These are phyloP conservation scores for Fibroporia radiculosa DNA, from an alignment of 768 basidiomycete species.

Conservation along the genomic window DNA sequence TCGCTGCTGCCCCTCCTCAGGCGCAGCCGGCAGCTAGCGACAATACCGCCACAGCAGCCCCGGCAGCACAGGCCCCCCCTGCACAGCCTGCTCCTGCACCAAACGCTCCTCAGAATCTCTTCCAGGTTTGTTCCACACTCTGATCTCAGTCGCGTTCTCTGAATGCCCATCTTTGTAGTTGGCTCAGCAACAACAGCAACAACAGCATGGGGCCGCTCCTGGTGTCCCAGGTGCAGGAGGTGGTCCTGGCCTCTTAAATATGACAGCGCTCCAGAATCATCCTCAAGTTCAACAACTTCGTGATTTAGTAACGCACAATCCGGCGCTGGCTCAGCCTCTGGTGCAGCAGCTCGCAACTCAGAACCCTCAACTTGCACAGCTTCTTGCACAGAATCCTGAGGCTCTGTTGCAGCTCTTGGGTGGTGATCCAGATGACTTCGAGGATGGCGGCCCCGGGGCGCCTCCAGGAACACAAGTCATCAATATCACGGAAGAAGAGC, in stretches of 20 bases:
- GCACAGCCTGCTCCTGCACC: slow-evolving; percentile 27
- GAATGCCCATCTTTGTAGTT: slow-evolving; percentile 32
- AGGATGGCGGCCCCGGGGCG: slow-evolving; percentile 34
- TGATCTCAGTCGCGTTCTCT: background rate
- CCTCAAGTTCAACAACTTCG: slow-evolving; percentile 70
- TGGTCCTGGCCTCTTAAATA: slow-evolving; percentile 32
- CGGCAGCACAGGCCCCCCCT: slow-evolving; percentile 30
- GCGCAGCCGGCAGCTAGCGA: slow-evolving; percentile 26
- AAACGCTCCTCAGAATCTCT: slow-evolving; percentile 72
- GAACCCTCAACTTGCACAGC: slow-evolving; percentile 72
- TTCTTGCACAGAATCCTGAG: slow-evolving; percentile 66
- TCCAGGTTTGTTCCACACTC: slow-evolving; percentile 50
- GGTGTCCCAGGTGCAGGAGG: slow-evolving; percentile 25
- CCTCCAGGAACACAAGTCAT: slow-evolving; percentile 55
- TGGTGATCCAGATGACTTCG: slow-evolving; percentile 25
- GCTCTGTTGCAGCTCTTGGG: slow-evolving; percentile 58
- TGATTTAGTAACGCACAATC: slow-evolving; percentile 67
- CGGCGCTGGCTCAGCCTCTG: slow-evolving; percentile 66
- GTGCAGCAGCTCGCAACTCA: slow-evolving; percentile 71
- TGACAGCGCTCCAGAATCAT: slow-evolving; percentile 49
- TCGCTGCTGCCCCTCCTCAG: slow-evolving; percentile 32
- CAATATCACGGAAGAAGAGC: slow-evolving; percentile 80
- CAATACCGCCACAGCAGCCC: slow-evolving; percentile 29
- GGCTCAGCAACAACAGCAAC: slow-evolving; percentile 66
- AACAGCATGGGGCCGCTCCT: slow-evolving; percentile 20